Evolutionary conservation across 2,329 filamentous ascomycete species (phyloP), one percentile per base, ranked within the genome.

Genomic region (Epichloe sp.): DNA sequence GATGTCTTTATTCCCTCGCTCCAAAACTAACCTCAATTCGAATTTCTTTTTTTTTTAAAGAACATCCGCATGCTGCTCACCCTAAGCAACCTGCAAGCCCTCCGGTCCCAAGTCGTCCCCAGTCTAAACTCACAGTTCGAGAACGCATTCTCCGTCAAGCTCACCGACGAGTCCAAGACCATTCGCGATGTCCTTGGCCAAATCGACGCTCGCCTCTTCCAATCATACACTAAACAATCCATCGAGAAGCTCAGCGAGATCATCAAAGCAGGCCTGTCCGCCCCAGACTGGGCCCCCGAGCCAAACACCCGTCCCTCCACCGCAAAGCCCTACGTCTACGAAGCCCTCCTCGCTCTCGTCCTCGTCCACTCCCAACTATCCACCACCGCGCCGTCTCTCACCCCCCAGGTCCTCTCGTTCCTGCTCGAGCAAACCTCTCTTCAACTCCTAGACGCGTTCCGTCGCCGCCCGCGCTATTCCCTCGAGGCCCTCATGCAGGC

Each of bases 31-130:
- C 43, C 14, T 6, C 8, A 4, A 3, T 26, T 23, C 6, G 21
- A 4, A n/a, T 19, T 19, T 19, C 5, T 21, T 21, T 21, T 23
- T 23, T 23, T 23, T 23, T 1, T 1, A 4, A 8, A 94, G 85
- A 91, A 91, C 58, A 83, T 95, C 47, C 88, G 93, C 56, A 91
- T 96, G 77, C 84, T 98, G 42, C 74, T 98, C 49, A 98, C 93
- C 1, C 76, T 98, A 26, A 93, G 87, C 63, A 98, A 98, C 65
- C 80, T 98, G 53, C 85, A 91, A 62, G 78, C 85, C 23, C 80
- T 98, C 38, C 85, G 88, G 52, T 77, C 82, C 23, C 83, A 93
- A 55, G 79, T 91, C 35, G 86, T 97, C 2, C 91, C 91, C 0
- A 83, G 83, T 58, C 78, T 98, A n/a, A 87, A 95, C 63, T 80